phyloP scores from a whole-genome alignment of 371 early-diverging fungal species.

The Mortierella sp. region DNA sequence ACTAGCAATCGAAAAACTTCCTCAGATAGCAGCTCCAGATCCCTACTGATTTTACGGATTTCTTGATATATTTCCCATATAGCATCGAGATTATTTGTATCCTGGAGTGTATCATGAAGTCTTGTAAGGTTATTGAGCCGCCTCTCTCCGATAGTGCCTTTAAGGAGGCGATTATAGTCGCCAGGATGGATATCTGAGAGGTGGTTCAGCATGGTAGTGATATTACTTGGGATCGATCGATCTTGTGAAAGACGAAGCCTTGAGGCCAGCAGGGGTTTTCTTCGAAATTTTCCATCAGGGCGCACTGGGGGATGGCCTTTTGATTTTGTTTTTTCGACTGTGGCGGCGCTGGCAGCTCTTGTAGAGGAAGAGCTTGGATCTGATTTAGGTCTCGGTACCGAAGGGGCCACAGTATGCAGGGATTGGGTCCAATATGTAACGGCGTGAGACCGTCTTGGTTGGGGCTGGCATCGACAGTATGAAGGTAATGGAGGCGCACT shows the following conservation, averaged over 20 bases:
- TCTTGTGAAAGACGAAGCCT: not conserved
- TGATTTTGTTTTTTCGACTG: not conserved
- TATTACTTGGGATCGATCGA: not conserved
- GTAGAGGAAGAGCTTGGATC: not conserved
- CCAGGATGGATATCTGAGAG: slow-evolving; percentile 21
- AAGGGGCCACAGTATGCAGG: not conserved
- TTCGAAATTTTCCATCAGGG: not conserved
- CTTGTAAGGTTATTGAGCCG: slow-evolving; percentile 11
- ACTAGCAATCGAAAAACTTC: slow-evolving; percentile 30
- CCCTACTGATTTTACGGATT: slow-evolving; percentile 13
- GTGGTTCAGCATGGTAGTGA: slow-evolving; percentile 10
- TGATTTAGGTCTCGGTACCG: not conserved
- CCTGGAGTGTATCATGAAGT: slow-evolving; percentile 32
- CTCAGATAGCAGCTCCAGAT: slow-evolving; percentile 10
- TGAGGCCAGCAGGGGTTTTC: not conserved
- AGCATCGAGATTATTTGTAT: slow-evolving; percentile 16
- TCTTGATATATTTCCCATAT: slow-evolving; percentile 42
- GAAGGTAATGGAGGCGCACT: not conserved
- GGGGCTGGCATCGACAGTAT: not conserved
- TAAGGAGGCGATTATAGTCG: not conserved
- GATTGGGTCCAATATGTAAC: not conserved
- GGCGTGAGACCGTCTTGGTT: not conserved
- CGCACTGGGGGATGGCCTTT: not conserved
- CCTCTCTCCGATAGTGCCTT: slow-evolving; percentile 1
- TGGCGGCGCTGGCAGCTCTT: too few relatives aligned